Conservation (phyloP, 495 filamentous ascomycete genomes). For the Mycothermus thermophilus region DNA sequence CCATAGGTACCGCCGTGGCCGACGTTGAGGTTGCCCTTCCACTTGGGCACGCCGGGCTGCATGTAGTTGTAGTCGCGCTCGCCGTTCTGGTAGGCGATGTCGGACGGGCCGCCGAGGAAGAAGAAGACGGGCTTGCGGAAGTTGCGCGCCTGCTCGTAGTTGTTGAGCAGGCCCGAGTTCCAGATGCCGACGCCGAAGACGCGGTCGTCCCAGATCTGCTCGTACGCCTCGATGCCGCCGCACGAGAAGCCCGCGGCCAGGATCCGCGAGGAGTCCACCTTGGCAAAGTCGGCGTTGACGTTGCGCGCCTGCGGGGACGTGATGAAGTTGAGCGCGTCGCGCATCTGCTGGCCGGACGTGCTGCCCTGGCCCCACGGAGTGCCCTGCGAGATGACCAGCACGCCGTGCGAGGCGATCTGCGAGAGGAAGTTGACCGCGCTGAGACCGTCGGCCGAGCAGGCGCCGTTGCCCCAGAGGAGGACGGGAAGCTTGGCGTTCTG, state of each 20-base stretch:
- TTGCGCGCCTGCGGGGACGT: conserved; percentile 1
- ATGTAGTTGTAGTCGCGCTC: conserved; percentile 19
- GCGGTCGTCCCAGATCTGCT: conserved; percentile 7
- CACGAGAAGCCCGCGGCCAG: conserved; percentile 16
- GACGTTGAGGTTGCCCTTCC: conserved; percentile 24
- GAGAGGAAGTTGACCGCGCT: conserved; percentile 7
- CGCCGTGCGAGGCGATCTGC: conserved; percentile 17
- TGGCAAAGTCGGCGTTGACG: conserved; percentile 6
- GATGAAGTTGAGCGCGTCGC: conserved; percentile 15
- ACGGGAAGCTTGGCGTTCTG: conserved; percentile 14
- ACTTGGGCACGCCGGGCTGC: conserved; percentile 14
- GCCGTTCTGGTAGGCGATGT: conserved; percentile 21
- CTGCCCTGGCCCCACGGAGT: conserved; percentile 10
- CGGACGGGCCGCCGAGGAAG: conserved; percentile 16
- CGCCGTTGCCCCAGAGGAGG: conserved; percentile 26
- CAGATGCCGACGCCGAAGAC: conserved; percentile 17
- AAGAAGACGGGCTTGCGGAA: conserved; percentile 15
- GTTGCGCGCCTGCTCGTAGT: conserved; percentile 4
- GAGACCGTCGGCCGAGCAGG: conserved; percentile 15
- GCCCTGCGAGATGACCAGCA: conserved; percentile 20
- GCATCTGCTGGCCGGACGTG: conserved; percentile 11
- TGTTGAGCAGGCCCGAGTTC: conserved; percentile 12
- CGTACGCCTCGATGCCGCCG: conserved; percentile 20
- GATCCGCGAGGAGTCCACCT: conserved; percentile 15
- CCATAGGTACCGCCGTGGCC: conserved; percentile 19